Evolutionary conservation across 1,139 yeast species (phyloP).

Genomic region (Hyphopichia pseudoburtonii): DNA sequence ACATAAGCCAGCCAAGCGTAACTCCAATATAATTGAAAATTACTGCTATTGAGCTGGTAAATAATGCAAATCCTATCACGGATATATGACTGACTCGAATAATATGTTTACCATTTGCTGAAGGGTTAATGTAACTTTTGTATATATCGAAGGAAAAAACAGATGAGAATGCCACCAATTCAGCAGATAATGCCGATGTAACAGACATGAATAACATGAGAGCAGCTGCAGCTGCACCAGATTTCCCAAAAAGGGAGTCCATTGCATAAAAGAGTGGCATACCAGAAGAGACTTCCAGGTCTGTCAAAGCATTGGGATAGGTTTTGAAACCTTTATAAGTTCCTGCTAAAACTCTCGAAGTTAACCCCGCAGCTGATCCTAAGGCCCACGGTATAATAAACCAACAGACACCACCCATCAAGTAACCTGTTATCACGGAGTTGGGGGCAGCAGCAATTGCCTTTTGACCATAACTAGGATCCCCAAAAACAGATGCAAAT

Average conservation of each 20-base stretch:
- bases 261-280: slow-evolving; percentile 13
- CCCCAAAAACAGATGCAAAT: slow-evolving; percentile 37
- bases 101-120: slow-evolving; percentile 29
- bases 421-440: slow-evolving; percentile 30
- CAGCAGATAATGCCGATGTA: slow-evolving; percentile 38
- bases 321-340: slow-evolving; percentile 26
- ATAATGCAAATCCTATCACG: slow-evolving; percentile 22
- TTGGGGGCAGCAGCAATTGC: slow-evolving; percentile 38
- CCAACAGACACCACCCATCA: slow-evolving; percentile 38
- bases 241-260: slow-evolving; percentile 26
- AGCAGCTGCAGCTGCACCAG: slow-evolving; percentile 33
- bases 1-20: slow-evolving; percentile 28
- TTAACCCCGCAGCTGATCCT: slow-evolving; percentile 32
- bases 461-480: slow-evolving; percentile 40
- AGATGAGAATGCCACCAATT: slow-evolving; percentile 35
- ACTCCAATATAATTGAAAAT: slow-evolving; percentile 29
- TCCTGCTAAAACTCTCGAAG: slow-evolving; percentile 25
- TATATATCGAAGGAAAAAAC: slow-evolving; percentile 31
- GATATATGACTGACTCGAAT: slow-evolving; percentile 23
- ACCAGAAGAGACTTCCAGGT: slow-evolving; percentile 8
- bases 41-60: slow-evolving; percentile 27
- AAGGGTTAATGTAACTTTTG: slow-evolving; percentile 29
- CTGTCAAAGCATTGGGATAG: slow-evolving; percentile 20
- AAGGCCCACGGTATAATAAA: slow-evolving; percentile 32
- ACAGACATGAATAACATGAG: slow-evolving; percentile 34